These are phyloP conservation scores for Cutaneotrichosporon spelunceum DNA, from an alignment of 1,284 basidiomycete species.

Conservation along the genomic window DNA sequence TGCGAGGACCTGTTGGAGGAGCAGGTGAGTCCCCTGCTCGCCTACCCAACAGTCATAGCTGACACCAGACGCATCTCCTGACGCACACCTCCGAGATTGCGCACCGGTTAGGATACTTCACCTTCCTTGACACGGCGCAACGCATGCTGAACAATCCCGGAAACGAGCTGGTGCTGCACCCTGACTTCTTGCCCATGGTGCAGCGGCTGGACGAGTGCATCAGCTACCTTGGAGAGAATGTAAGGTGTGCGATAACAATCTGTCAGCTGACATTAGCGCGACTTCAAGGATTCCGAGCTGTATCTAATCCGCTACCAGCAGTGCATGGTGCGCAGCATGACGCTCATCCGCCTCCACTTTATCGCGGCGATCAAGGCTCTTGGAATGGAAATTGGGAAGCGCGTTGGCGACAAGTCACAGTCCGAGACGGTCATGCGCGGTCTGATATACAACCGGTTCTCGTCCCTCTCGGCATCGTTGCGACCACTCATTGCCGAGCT, in stretches of 20 bases:
- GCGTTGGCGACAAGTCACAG: slow-evolving; percentile 73
- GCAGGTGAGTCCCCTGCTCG: slow-evolving; percentile 62
- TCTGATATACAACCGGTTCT: slow-evolving; percentile 82
- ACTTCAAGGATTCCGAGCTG: slow-evolving; percentile 83
- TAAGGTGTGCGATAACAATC: slow-evolving; percentile 53
- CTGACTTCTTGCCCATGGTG: slow-evolving; percentile 89
- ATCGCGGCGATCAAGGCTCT: slow-evolving; percentile 73
- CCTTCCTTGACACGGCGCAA: slow-evolving; percentile 82
- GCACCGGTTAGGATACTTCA: slow-evolving; percentile 78
- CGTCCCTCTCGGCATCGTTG: slow-evolving; percentile 65
- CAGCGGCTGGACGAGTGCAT: slow-evolving; percentile 88
- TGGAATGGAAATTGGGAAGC: slow-evolving; percentile 67
- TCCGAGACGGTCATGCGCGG: slow-evolving; percentile 77
- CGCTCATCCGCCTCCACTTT: slow-evolving; percentile 90
- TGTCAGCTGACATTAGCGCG: slow-evolving; percentile 58
- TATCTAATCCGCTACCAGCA: slow-evolving; percentile 91
- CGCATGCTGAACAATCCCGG: slow-evolving; percentile 88
- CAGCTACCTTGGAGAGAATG: slow-evolving; percentile 77
- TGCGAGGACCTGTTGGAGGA: slow-evolving; percentile 83
- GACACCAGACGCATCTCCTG: slow-evolving; percentile 61
- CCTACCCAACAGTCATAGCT: background rate
- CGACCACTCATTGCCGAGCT: slow-evolving; percentile 76
- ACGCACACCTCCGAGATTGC: slow-evolving; percentile 74
- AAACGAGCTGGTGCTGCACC: slow-evolving; percentile 78
- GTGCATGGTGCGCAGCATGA: slow-evolving; percentile 93